Conservation (phyloP, 2,329 filamentous ascomycete species). For the Cercospora sp. region DNA sequence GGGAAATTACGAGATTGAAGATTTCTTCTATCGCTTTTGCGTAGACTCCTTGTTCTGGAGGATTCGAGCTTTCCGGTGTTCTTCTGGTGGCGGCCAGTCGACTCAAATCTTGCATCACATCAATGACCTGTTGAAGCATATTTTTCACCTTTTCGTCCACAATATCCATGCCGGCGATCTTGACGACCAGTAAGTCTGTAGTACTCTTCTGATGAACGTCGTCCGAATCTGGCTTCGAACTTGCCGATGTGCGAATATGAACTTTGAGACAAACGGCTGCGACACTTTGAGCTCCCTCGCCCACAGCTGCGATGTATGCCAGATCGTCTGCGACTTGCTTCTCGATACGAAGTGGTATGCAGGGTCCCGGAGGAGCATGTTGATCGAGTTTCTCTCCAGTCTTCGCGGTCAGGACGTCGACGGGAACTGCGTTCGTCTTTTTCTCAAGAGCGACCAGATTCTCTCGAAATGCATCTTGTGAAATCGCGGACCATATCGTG, state of each 20-base stretch:
- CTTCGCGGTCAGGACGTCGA: slow-evolving; percentile 14
- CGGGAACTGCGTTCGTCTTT: slow-evolving; percentile 21
- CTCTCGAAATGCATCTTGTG: slow-evolving; percentile 15
- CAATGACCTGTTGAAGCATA: slow-evolving; percentile 13
- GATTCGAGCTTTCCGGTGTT: neutral
- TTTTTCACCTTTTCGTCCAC: slow-evolving; percentile 13
- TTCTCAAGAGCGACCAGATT: slow-evolving; percentile 19
- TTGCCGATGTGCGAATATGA: neutral
- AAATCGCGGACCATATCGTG: slow-evolving; percentile 18
- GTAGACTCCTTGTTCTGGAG: too few relatives aligned
- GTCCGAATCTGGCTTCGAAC: neutral
- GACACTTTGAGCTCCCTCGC: slow-evolving; percentile 21
- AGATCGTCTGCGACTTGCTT: slow-evolving; percentile 21
- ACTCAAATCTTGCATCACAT: slow-evolving; percentile 3
- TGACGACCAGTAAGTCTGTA: neutral
- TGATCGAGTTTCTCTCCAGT: neutral
- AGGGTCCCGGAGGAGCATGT: neutral
- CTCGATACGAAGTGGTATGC: slow-evolving; percentile 12
- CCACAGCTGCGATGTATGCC: slow-evolving; percentile 20
- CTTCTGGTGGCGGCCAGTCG: neutral
- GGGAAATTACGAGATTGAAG: slow-evolving; percentile 12
- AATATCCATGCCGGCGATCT: slow-evolving; percentile 21
- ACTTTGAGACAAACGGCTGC: slow-evolving; percentile 22
- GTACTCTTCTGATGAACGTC: neutral
- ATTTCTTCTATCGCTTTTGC: neutral